phyloP scores from a whole-genome alignment of 2,329 filamentous ascomycete species.

The Ambrosiella xylebori region DNA sequence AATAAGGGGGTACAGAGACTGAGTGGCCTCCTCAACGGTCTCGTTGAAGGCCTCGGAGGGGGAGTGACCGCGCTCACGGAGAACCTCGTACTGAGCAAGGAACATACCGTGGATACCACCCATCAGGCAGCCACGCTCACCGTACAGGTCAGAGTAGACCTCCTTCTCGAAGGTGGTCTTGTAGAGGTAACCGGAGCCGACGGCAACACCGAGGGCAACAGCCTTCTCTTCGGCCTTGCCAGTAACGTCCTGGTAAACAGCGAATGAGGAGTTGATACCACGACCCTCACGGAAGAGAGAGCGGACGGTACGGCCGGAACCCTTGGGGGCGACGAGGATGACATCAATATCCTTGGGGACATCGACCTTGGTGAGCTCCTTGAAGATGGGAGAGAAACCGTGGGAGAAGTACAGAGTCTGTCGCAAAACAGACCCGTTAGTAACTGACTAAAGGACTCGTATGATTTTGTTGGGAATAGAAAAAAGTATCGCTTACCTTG shows the following conservation, averaged over 20 bases:
- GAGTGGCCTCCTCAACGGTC: conserved; percentile 98
- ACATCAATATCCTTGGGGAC: conserved; percentile 92
- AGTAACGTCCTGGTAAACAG: conserved; percentile 95
- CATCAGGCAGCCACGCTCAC: conserved; percentile 99
- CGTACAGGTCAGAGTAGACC: conserved; percentile 98
- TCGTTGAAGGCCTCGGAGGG: conserved; percentile 99
- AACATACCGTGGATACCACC: conserved; percentile 99
- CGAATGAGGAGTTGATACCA: conserved; percentile 98
- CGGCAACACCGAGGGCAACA: conserved; percentile 85
- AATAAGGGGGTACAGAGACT: conserved; percentile 94
- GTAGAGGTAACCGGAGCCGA: conserved; percentile 97
- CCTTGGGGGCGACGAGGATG: conserved; percentile 98
- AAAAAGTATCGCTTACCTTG: conserved; percentile 47
- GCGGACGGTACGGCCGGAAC: conserved; percentile 94
- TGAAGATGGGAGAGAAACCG: conserved; percentile 99
- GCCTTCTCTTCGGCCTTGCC: conserved; percentile 98
- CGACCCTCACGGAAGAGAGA: conserved; percentile 98
- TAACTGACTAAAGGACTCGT: not conserved
- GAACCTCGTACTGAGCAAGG: conserved; percentile 99
- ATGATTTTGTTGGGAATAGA: not conserved
- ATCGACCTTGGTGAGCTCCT: conserved; percentile 97
- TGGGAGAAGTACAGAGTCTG: conserved; percentile 99
- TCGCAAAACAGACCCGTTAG: not conserved
- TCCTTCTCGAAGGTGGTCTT: conserved; percentile 99
- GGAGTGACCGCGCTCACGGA: conserved; percentile 94